Evolutionary conservation across 2,329 filamentous ascomycete species (phyloP), one percentile per base, ranked within the genome.

Genomic region (Pestalotiopsis sp.): DNA sequence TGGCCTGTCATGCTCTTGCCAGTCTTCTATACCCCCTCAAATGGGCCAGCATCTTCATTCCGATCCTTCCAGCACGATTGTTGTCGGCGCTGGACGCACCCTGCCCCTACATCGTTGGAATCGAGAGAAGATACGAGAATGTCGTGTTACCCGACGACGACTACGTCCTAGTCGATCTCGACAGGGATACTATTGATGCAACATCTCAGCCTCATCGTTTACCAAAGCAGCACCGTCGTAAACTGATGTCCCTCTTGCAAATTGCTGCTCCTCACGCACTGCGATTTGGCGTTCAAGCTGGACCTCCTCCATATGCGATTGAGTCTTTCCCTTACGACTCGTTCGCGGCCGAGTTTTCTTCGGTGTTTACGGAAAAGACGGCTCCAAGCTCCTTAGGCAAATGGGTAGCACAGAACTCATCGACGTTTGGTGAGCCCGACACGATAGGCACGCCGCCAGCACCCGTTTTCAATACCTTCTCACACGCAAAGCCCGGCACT

Each of bases 51-150:
- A 94, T 98, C 63, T 94, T 97, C 78, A 98, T 98, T 72, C 95
- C 95, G 2, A 87, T 98, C 41, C 86, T 99, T 9, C 95, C 95
- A 5, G 93, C 94, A 9, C 90, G 95, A 45, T 84, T 99, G 25
- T 86, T 99, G 11, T 95, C 96, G 66, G 95, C 94, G 2, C 87
- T 99, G 20, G 96, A 98, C 75, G 95, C 95, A 1, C 95, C 95
- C 2, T 98, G 96, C 75, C 96, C 96, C 0, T 99, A 98, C 76
- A 97, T 99, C 73, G 94, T 98, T 58, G 96, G 96, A 63, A 94
- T 99, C 69, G 96, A 99, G 82, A 89, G 95, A 73, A 90, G 95
- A 68, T 98, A 98, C 78, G 94, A 97, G 74, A 90, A 90, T 68
- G 89, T 94, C 61, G 91, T 94, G 74, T 87, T 98, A 57, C 96